Percentiles rank a stretch among this genome's conserved stretches.
phyloP scores from a whole-genome alignment of 1,284 basidiomycete species.

The Ustilago cynodontis region DNA sequence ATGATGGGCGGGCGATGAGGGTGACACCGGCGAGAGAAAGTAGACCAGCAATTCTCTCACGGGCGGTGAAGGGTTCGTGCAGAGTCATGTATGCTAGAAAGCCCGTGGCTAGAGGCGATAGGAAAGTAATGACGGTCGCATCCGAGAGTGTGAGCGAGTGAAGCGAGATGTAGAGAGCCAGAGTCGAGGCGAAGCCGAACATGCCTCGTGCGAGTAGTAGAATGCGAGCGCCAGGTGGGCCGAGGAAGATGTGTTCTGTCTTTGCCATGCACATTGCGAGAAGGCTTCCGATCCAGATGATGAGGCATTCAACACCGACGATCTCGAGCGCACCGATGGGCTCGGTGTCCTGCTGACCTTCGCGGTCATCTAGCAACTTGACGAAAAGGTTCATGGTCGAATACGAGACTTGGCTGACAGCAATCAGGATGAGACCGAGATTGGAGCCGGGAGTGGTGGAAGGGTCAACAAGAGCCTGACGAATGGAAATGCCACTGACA shows the following conservation, averaged over 20 bases:
- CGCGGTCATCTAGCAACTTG: constrained; percentile 73
- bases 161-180: constrained; percentile 78
- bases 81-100: constrained; percentile 78
- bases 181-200: constrained; percentile 76
- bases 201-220: constrained; percentile 77
- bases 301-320: constrained; percentile 74
- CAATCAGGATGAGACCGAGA: constrained; percentile 49
- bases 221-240: constrained; percentile 77
- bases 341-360: constrained; percentile 16
- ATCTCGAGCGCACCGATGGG: constrained; percentile 70
- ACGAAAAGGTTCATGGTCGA: constrained; percentile 75
- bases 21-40: constrained; percentile 77
- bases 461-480: constrained; percentile 44
- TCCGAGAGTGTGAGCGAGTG: constrained; percentile 80
- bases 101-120: constrained; percentile 78
- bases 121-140: constrained; percentile 81
- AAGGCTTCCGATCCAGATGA: constrained; percentile 68
- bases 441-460: constrained; percentile 48
- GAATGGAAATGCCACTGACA: constrained; percentile 40
- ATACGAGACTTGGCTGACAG: constrained; percentile 52
- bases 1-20: constrained; percentile 72
- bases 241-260: constrained; percentile 77
- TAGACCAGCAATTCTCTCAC: constrained; percentile 78
- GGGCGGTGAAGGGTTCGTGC: constrained; percentile 76
- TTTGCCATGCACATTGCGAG: constrained; percentile 69